A percentile compares a stretch with the other conserved stretches of the same genome.
phyloP scores from a whole-genome alignment of 768 basidiomycete genomes.

The Phanerochaete sordida region DNA sequence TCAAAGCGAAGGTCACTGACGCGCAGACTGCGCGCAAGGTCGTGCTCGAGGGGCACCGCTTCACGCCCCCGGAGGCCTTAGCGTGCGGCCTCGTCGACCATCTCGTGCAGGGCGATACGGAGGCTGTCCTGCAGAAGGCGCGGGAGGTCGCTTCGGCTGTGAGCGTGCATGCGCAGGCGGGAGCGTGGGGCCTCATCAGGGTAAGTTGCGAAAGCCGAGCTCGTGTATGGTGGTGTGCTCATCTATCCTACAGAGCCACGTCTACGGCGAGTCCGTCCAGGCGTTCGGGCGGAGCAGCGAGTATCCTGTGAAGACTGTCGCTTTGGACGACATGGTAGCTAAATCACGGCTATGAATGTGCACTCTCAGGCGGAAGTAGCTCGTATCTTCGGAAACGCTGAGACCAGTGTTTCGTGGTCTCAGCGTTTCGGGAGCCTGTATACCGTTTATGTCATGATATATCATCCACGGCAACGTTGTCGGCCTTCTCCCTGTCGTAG shows the following conservation, averaged over 20 bases:
- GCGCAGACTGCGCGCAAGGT: conserved; percentile 62
- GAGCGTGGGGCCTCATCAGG: conserved; percentile 76
- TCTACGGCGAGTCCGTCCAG: conserved; percentile 55
- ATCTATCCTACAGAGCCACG: conserved; percentile 35
- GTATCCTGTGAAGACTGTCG: background rate
- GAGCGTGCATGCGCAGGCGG: conserved; percentile 46
- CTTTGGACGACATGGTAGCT: background rate
- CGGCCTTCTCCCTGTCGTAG: too few relatives aligned
- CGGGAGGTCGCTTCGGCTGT: conserved; percentile 56
- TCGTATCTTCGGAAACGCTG: too few relatives aligned
- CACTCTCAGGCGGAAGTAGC: too few relatives aligned
- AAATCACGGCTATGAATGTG: background rate
- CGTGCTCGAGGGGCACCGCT: conserved; percentile 76
- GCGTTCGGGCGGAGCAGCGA: conserved; percentile 23
- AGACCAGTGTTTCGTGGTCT: too few relatives aligned
- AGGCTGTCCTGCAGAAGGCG: conserved; percentile 62
- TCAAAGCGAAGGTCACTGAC: conserved; percentile 62
- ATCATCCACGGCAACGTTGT: too few relatives aligned
- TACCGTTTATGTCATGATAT: too few relatives aligned
- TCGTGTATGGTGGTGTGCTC: background rate
- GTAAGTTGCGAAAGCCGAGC: conserved; percentile 30
- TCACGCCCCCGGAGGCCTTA: conserved; percentile 68
- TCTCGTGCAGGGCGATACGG: conserved; percentile 55
- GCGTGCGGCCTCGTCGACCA: conserved; percentile 67
- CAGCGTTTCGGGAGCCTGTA: too few relatives aligned